Base-by-base conservation (phyloP, 768 basidiomycete genomes). In the Fomitopsis pulvina region DNA sequence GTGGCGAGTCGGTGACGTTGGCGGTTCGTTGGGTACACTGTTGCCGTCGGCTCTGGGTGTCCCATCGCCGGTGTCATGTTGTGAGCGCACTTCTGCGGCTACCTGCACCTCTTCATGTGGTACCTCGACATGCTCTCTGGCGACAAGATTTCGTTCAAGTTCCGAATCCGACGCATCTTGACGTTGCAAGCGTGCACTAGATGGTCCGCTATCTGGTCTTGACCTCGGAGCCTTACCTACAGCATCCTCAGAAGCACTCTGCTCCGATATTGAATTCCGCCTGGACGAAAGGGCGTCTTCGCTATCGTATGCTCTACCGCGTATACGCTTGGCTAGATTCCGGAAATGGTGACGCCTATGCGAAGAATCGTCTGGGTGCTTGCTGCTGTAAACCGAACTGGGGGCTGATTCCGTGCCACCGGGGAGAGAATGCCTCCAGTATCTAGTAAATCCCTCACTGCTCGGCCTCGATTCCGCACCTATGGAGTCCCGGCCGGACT, bases 261-360 rank as follows among this genome's bases (percentile, higher is more conserved):
- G 53, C 48, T 77, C 78, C 3, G 75, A 77, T 10, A 72, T 60
- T 0, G 78, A 79, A 50, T 72, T 68, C 18, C 67, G 61, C 0
- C 68, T 65, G 0, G 79, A 79, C 5, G 73, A 73, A 5, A 71
- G 69, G 1, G 66, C 73, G 11, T 74, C 78, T 46, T 77, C 79
- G 40, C 77, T 79, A 39, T 68, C 71, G 9, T 60, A 52, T n/a
- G 59, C 58, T 5, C 59, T 62, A 26, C 66, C 64, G 34, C 67
- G 65, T 28, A 71, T 54, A 40, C 68, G 68, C 27, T 62, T 68
- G 8, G 68, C 62, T 26, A 71, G 52, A 20, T 70, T 68, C 28
- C 69, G 68, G 34, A 73, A 57, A 47, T 72, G 68, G 37, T 69
- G 58, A 18, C 67, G 69, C 49, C 74, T 75, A 48, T 68, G 75